Percentiles rank a stretch among this genome's conserved stretches.
phyloP scores from a whole-genome alignment of 371 early-diverging fungal genomes.

The Syncephalastrum sp. region DNA sequence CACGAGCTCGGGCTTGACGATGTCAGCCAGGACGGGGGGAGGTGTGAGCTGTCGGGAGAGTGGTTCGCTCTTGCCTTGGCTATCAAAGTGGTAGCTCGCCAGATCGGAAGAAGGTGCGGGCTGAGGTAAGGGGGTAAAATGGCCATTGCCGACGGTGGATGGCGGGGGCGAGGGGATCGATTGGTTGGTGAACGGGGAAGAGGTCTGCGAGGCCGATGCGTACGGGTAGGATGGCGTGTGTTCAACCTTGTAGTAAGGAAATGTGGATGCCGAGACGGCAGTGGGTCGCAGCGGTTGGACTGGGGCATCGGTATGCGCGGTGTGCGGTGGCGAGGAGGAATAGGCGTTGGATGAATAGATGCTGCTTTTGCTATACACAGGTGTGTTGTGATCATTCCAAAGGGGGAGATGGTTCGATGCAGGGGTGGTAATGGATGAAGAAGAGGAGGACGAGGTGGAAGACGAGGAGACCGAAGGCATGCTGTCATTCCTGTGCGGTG shows the following conservation, averaged over 20 bases:
- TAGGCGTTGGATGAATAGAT: background rate
- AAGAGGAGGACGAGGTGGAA: no score
- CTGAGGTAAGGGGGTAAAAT: background rate
- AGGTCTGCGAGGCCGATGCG: background rate
- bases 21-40: slow-evolving; percentile 5
- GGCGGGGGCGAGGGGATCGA: slow-evolving; percentile 5
- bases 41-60: slow-evolving; percentile 12
- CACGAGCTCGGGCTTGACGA: background rate
- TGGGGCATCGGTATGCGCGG: background rate
- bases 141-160: background rate
- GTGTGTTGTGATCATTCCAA: no score
- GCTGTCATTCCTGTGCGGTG: no score
- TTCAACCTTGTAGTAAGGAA: background rate
- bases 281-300: background rate
- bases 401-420: no score
- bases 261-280: background rate
- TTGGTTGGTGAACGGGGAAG: background rate
- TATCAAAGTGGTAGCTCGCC: slow-evolving; percentile 11
- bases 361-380: slow-evolving; percentile 2
- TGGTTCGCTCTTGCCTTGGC: background rate
- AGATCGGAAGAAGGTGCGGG: slow-evolving; percentile 7
- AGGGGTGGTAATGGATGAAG: no score
- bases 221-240: background rate
- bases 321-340: no score
- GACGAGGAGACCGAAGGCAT: no score